These are phyloP conservation scores for Coniochaeta prunicola DNA, from an alignment of 2,329 filamentous ascomycete species.

Conservation along the genomic window DNA sequence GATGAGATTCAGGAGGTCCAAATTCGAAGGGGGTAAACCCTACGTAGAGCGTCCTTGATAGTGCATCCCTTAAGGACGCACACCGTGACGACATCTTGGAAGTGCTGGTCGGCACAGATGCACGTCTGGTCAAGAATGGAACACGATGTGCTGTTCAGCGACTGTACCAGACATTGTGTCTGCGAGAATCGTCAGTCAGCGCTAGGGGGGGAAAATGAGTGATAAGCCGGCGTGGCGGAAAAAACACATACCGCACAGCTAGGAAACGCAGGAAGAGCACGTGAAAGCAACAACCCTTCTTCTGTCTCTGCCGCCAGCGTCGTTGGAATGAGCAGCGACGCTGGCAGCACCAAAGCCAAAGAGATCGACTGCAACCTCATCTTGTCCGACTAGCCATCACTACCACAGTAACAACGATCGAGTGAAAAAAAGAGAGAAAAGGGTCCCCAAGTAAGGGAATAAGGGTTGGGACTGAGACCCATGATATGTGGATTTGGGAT, in stretches of 20 bases:
- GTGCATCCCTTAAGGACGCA: neutral
- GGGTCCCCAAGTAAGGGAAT: too few relatives aligned
- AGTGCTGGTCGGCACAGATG: neutral
- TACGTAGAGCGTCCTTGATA: constrained; percentile 1
- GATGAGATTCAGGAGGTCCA: neutral
- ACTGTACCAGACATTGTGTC: neutral
- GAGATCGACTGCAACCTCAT: neutral
- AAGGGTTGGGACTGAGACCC: neutral
- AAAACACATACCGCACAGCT: neutral
- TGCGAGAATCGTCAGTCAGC: neutral
- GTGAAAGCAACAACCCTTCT: neutral
- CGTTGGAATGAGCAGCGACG: neutral
- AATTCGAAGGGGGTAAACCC: neutral
- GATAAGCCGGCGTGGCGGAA: neutral
- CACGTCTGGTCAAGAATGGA: neutral
- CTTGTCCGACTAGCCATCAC: neutral
- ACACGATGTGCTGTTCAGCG: neutral
- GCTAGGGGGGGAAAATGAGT: neutral
- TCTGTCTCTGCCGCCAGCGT: too few relatives aligned
- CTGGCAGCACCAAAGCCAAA: neutral
- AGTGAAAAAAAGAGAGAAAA: neutral
- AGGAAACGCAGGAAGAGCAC: neutral
- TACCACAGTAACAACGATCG: neutral
- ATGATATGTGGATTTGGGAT: neutral
- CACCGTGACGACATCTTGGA: neutral